Base-by-base conservation (phyloP, 2,329 filamentous ascomycete species). In the Dothideomycetes sp. region DNA sequence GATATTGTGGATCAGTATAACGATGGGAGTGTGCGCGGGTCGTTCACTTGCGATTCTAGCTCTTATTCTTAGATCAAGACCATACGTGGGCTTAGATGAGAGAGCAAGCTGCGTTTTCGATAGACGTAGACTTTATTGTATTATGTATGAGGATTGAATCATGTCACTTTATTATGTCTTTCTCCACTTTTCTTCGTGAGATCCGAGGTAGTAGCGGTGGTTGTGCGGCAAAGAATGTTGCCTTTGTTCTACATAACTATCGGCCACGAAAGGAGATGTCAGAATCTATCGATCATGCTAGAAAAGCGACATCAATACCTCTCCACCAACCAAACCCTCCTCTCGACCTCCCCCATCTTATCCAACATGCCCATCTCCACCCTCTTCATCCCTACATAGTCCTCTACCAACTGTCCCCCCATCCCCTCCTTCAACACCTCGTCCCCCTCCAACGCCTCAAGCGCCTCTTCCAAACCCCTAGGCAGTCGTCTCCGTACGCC, bases 261-360 rank as follows among this genome's bases (percentile, higher is more conserved):
- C n/a, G n/a, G n/a, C n/a, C n/a, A n/a, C n/a, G n/a, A n/a, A n/a
- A n/a, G n/a, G n/a, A n/a, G n/a, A n/a, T n/a, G n/a, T n/a, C n/a
- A n/a, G n/a, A n/a, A n/a, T n/a, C n/a, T n/a, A n/a, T n/a, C n/a
- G n/a, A n/a, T n/a, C n/a, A n/a, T n/a, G n/a, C n/a, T n/a, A n/a
- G n/a, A n/a, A n/a, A n/a, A 44, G 34, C 19, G n/a, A 39, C 14
- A 16, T 51, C 47, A 82, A 52, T 84, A 85, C 46, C 79, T 63
- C 52, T 81, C 77, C 45, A 83, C 68, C 40, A 84, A 57, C 74
- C 79, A 85, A 11, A 63, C 56, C 47, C 67, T 65, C 37, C 68
- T 65, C 43, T 70, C 59, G 3, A 61, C 56, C 4, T 63, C 59
- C 0, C 48, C 49, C 69, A 84, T 74, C 2, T 53, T 51, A 8